These are phyloP conservation scores for Nannizzia gypsea DNA, from an alignment of 2,329 filamentous ascomycete genomes.

Conservation along the genomic window DNA sequence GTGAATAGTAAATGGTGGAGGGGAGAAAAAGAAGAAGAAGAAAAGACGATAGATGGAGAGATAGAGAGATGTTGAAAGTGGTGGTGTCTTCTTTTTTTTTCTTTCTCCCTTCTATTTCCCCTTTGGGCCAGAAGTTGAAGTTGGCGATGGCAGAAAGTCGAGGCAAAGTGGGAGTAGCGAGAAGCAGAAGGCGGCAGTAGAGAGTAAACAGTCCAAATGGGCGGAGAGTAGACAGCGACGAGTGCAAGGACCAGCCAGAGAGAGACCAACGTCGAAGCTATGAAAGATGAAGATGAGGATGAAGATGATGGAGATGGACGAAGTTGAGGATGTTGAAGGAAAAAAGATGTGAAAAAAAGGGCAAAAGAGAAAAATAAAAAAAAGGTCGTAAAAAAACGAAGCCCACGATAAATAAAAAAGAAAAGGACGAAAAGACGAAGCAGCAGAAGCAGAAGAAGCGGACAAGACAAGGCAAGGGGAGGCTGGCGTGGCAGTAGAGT, in stretches of 20 bases:
- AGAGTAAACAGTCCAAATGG: no score
- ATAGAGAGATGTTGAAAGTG: not conserved
- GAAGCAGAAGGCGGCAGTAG: no score
- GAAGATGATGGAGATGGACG: not conserved
- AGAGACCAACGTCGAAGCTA: slow-evolving; percentile 11
- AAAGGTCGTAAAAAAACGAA: not conserved
- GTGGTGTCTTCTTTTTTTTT: no score
- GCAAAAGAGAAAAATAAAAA: not conserved
- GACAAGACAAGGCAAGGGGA: not conserved
- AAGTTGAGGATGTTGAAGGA: slow-evolving; percentile 5
- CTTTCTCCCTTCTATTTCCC: not conserved
- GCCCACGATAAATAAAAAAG: not conserved
- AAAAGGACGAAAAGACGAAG: not conserved
- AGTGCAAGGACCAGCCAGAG: slow-evolving; percentile 14
- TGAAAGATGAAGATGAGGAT: slow-evolving; percentile 6
- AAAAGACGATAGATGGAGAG: not conserved
- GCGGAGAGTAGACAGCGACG: not conserved
- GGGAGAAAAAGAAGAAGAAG: slow-evolving; percentile 11
- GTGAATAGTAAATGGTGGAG: not conserved
- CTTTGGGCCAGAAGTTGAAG: not conserved
- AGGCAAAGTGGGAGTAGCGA: no score
- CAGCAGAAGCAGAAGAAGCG: not conserved
- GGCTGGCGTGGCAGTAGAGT: slow-evolving; percentile 6
- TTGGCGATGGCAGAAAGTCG: no score
- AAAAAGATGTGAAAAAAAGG: not conserved